A percentile compares a stretch with the other conserved stretches of the same genome.
These are phyloP conservation scores for Trichoderma arundinaceum DNA, from an alignment of 2,329 filamentous ascomycete genomes.

Conservation along the genomic window DNA sequence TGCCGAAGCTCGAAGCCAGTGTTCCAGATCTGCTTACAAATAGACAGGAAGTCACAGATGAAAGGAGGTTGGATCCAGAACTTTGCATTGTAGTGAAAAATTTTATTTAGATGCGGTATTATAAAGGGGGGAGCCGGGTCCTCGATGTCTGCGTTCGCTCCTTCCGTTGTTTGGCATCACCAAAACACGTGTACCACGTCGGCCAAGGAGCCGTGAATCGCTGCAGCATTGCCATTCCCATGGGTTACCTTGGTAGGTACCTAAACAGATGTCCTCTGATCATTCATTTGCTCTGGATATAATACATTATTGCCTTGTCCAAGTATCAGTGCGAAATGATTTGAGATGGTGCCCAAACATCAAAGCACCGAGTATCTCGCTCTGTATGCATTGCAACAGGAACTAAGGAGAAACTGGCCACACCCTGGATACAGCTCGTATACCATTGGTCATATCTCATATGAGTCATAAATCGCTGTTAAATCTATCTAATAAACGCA, in stretches of 20 bases:
- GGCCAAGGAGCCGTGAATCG: constrained; percentile 12
- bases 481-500: constrained; percentile 11
- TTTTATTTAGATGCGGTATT: neutral
- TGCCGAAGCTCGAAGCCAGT: neutral
- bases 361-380: no score
- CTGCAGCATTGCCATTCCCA: neutral
- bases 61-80: neutral
- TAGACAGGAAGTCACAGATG: neutral
- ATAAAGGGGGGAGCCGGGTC: neutral
- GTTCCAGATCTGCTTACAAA: neutral
- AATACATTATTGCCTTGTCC: no score
- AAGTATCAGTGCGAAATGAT: no score
- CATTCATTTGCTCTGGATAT: no score
- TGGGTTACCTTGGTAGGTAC: no score
- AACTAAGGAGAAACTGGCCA: no score
- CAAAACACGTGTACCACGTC: constrained; percentile 17
- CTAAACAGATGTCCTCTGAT: no score
- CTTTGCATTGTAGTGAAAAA: neutral
- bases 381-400: no score
- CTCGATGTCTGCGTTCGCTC: constrained; percentile 11
- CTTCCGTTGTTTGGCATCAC: constrained; percentile 27
- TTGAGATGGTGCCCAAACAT: no score
- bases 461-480: neutral
- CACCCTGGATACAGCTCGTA: no score
- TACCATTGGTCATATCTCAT: neutral